phyloP scores from a whole-genome alignment of 1,284 basidiomycete genomes.

The Fomitopsis betulina region DNA sequence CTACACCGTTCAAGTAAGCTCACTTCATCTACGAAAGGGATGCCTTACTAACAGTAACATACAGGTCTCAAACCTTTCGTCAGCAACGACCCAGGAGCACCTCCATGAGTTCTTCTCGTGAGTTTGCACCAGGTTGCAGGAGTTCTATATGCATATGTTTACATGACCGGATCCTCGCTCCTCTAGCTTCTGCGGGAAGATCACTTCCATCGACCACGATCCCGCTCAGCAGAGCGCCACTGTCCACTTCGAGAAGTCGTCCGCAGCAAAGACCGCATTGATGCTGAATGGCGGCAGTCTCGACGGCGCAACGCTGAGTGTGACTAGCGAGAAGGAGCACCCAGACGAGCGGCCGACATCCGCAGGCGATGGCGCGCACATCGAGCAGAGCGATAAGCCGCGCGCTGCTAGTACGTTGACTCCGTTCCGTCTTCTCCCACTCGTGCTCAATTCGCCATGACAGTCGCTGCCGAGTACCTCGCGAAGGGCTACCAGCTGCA shows the following conservation, averaged over 20 bases:
- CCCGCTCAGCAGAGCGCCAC: constrained; percentile 37
- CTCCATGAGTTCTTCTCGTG: constrained; percentile 79
- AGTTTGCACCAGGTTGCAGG: constrained; percentile 15
- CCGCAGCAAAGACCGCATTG: constrained; percentile 75
- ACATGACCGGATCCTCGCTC: constrained; percentile 1
- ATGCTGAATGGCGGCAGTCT: constrained; percentile 77
- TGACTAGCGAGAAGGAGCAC: constrained; percentile 61
- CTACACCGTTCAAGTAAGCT: constrained; percentile 23
- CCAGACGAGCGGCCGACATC: constrained; percentile 36
- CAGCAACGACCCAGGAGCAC: constrained; percentile 54
- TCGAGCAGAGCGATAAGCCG: constrained; percentile 80
- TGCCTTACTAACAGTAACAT: not conserved
- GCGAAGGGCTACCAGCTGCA: constrained; percentile 81
- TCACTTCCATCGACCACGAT: constrained; percentile 55
- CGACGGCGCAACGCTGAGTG: constrained; percentile 53
- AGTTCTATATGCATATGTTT: constrained; percentile 6
- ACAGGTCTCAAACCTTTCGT: constrained; percentile 63
- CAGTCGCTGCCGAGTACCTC: constrained; percentile 87
- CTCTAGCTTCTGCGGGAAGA: constrained; percentile 75
- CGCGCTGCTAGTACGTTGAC: constrained; percentile 59
- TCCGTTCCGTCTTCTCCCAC: not conserved
- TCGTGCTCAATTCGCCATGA: not conserved
- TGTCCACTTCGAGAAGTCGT: constrained; percentile 71
- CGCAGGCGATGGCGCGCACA: constrained; percentile 28
- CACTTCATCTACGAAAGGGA: not conserved